These are phyloP conservation scores for Populus pruinosa DNA, from an alignment of 345 rosid species.

Conservation along the genomic window DNA sequence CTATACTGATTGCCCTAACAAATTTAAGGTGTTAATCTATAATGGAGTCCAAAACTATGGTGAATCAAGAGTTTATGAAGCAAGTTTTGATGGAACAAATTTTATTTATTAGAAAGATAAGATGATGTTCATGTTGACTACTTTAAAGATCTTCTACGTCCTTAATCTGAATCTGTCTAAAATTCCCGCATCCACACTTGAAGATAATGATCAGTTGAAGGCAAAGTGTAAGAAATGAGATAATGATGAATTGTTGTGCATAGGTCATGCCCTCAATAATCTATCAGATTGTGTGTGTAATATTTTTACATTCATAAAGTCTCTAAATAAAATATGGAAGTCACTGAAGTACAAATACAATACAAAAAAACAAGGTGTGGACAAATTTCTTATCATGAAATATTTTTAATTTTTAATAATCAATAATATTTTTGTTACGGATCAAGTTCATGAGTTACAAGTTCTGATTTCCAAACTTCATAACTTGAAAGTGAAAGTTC, in stretches of 20 bases:
- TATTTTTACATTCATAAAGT: not conserved
- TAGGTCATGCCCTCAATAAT: not conserved
- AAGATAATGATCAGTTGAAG: not conserved
- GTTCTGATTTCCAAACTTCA: too few species aligned
- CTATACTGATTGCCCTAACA: too few species aligned
- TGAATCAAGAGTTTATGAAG: not conserved
- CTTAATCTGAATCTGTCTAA: accelerated
- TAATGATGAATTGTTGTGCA: not conserved
- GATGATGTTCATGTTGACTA: not conserved
- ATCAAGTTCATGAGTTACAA: too few species aligned
- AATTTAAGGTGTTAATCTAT: too few species aligned
- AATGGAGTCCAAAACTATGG: too few species aligned
- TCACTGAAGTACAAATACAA: not conserved
- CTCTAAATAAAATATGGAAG: not conserved
- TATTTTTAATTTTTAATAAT: too few species aligned
- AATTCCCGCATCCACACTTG: not conserved
- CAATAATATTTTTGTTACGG: too few species aligned
- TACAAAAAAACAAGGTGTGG: not conserved
- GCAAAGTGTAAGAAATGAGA: not conserved
- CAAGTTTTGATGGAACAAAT: constrained; percentile 6
- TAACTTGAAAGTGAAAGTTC: too few species aligned
- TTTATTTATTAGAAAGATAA: not conserved
- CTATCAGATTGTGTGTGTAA: not conserved
- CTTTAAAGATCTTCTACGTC: not conserved
- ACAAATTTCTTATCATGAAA: too few species aligned